Evolutionary conservation across 108 stramenopile genomes (phyloP).

Genomic region (Pseudonitzschia multiseries): DNA sequence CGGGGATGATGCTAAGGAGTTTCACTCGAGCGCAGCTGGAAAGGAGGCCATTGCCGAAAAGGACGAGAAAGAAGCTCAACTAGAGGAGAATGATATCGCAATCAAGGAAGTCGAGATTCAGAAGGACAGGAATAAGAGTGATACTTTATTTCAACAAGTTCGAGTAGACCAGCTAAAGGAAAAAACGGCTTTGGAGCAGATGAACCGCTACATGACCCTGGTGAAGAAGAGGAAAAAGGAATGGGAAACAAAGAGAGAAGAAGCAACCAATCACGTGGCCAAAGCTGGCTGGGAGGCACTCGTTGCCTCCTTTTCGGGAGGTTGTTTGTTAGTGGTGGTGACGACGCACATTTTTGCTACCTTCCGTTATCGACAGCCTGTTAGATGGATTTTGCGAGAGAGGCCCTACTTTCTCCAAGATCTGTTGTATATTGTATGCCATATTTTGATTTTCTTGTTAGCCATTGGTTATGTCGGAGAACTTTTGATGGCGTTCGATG

Average conservation of each 20-base stretch:
- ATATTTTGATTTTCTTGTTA: constrained; percentile 19
- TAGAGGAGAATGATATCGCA: not conserved
- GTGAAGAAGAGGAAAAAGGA: not conserved
- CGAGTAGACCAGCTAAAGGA: not conserved
- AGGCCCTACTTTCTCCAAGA: constrained; percentile 7
- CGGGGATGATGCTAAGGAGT: constrained; percentile 2
- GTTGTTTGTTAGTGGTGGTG: constrained; percentile 10
- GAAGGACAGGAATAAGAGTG: not conserved
- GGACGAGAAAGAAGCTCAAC: not conserved
- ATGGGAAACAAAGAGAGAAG: not conserved
- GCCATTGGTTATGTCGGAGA: constrained; percentile 24
- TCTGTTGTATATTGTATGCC: constrained; percentile 18
- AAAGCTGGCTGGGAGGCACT: constrained; percentile 31
- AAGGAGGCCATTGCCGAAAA: not conserved
- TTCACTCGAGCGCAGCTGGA: not conserved
- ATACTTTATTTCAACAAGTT: not conserved
- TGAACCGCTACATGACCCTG: not conserved
- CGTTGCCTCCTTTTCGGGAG: not conserved
- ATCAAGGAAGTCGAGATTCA: constrained; percentile 4
- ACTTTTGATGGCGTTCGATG: constrained; percentile 13
- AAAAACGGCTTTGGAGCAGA: not conserved
- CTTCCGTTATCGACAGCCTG: constrained; percentile 15
- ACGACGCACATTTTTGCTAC: constrained; percentile 6
- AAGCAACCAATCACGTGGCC: constrained; percentile 22
- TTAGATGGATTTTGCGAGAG: constrained; percentile 24